phyloP scores from a whole-genome alignment of 352 stramenopile genomes.

The Phytophthora tubulina region DNA sequence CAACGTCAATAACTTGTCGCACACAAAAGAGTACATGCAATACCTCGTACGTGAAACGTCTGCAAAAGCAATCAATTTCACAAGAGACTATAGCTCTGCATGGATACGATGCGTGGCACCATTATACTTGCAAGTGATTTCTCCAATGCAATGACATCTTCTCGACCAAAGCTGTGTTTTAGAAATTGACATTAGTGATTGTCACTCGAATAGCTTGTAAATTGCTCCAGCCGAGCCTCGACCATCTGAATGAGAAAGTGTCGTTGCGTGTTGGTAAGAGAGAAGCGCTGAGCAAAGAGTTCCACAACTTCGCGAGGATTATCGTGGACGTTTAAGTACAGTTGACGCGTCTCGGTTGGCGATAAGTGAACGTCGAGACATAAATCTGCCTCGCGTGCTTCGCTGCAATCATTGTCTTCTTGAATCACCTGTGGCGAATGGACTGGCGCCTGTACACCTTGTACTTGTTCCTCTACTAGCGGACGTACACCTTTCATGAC shows the following conservation, averaged over 20 bases:
- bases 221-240: slow-evolving; percentile 54
- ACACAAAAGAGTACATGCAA: no score
- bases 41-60: no score
- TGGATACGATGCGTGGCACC: no score
- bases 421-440: not conserved
- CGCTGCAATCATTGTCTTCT: not conserved
- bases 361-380: slow-evolving; percentile 56
- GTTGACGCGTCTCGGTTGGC: slow-evolving; percentile 49
- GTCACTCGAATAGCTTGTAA: slow-evolving; percentile 41
- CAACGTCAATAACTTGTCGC: no score
- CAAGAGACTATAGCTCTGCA: no score
- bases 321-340: slow-evolving; percentile 45
- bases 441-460: not conserved
- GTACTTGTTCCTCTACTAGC: not conserved
- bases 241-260: slow-evolving; percentile 45
- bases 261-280: slow-evolving; percentile 40
- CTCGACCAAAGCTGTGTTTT: no score
- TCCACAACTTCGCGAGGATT: slow-evolving; percentile 40
- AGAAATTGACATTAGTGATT: not conserved
- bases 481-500: slow-evolving; percentile 38
- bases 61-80: no score
- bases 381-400: slow-evolving; percentile 26
- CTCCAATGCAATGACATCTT: no score
- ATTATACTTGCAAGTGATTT: no score
- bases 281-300: slow-evolving; percentile 41